These are phyloP conservation scores for Candida tetrigidarum DNA, from an alignment of 1,139 yeast genomes.

Conservation along the genomic window DNA sequence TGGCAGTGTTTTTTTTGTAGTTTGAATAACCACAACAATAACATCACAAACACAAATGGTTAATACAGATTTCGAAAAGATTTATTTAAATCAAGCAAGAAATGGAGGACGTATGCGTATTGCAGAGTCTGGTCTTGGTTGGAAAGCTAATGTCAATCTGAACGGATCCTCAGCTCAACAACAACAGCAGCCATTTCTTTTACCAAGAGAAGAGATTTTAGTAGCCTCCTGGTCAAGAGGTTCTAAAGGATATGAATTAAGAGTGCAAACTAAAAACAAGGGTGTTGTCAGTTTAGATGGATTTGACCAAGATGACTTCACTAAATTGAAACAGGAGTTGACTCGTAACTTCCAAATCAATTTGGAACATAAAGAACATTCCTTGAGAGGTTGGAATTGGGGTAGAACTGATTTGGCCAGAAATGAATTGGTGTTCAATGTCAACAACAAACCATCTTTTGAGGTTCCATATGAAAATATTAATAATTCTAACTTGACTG, in stretches of 20 bases:
- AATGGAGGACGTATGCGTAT: conserved; percentile 89
- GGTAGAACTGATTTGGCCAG: conserved; percentile 93
- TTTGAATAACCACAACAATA: too few relatives aligned
- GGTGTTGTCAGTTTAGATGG: conserved; percentile 93
- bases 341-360: conserved; percentile 74
- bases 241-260: conserved; percentile 85
- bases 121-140: conserved; percentile 94
- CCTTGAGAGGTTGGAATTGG: conserved; percentile 99
- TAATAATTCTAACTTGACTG: conserved; percentile 87
- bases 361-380: conserved; percentile 86
- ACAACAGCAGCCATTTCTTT: conserved; percentile 68
- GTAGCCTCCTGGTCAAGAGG: conserved; percentile 93
- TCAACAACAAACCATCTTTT: conserved; percentile 88
- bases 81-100: conserved; percentile 85
- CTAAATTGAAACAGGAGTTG: conserved; percentile 79
- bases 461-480: conserved; percentile 86
- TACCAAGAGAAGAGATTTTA: conserved; percentile 83
- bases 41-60: conserved; percentile 31
- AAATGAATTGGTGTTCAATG: conserved; percentile 84
- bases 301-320: conserved; percentile 82
- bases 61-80: conserved; percentile 75
- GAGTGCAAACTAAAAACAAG: conserved; percentile 85
- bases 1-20: too few relatives aligned
- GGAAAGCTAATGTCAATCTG: conserved; percentile 64
- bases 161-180: conserved; percentile 28